A percentile compares a stretch with the other conserved stretches of the same genome.
Conservation (phyloP, 192 early-diverging fungal species). For the Coemansia sp. region DNA sequence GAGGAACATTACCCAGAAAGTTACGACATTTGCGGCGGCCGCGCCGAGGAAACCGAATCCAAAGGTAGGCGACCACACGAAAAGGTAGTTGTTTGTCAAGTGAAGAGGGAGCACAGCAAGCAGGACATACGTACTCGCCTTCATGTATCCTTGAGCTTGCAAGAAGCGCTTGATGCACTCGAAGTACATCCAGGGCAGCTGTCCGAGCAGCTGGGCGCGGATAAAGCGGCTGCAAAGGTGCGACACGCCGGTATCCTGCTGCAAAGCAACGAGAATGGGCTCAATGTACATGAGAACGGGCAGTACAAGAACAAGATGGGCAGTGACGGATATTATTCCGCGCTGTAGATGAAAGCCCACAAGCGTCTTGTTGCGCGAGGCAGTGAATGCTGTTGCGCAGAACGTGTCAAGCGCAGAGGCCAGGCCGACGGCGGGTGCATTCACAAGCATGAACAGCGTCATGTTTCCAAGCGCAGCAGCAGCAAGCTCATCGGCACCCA, state of each 20-base stretch:
- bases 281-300: slow-evolving; percentile 45
- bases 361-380: slow-evolving; percentile 31
- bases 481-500: slow-evolving; percentile 65
- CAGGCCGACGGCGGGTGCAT: slow-evolving; percentile 66
- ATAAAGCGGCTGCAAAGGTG: slow-evolving; percentile 68
- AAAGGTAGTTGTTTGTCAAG: slow-evolving; percentile 25
- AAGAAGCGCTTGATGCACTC: slow-evolving; percentile 84
- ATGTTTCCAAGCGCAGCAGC: slow-evolving; percentile 68
- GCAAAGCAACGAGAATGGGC: slow-evolving; percentile 65
- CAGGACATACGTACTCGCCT: slow-evolving; percentile 59
- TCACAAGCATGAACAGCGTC: slow-evolving; percentile 69
- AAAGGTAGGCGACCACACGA: slow-evolving; percentile 49
- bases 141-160: slow-evolving; percentile 91
- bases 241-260: slow-evolving; percentile 76
- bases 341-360: slow-evolving; percentile 45
- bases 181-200: slow-evolving; percentile 74
- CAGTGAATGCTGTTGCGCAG: slow-evolving; percentile 40
- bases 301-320: slow-evolving; percentile 24
- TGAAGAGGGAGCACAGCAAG: slow-evolving; percentile 31
- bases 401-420: slow-evolving; percentile 54
- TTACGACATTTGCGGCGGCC: slow-evolving; percentile 65
- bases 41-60: slow-evolving; percentile 69
- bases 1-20: slow-evolving; percentile 62
- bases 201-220: slow-evolving; percentile 65
- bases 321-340: slow-evolving; percentile 28